These are phyloP conservation scores for Trypanosoma theileri DNA, from an alignment of 208 protist species.

Conservation along the genomic window DNA sequence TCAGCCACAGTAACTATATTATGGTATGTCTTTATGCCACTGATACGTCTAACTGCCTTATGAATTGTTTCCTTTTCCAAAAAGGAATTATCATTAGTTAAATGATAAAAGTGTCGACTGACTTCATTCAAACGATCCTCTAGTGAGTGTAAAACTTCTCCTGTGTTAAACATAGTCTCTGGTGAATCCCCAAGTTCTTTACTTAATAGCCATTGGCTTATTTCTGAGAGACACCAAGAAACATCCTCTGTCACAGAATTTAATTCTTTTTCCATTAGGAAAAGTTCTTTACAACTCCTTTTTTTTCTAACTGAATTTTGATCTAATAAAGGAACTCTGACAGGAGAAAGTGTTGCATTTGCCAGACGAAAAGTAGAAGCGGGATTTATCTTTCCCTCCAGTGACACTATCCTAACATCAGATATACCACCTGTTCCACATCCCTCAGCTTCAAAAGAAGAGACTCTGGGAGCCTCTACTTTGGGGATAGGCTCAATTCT, in stretches of 20 bases:
- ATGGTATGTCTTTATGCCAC: conserved; percentile 1
- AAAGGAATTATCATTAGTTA: not conserved
- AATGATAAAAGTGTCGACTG: not conserved
- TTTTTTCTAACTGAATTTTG: not conserved
- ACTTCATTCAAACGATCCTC: conserved; percentile 12
- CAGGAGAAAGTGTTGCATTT: not conserved
- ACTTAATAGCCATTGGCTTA: not conserved
- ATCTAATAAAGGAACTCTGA: conserved; percentile 3
- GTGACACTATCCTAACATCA: not conserved
- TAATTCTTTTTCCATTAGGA: conserved; percentile 15
- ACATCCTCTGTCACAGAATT: conserved; percentile 12
- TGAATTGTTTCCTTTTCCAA: conserved; percentile 9
- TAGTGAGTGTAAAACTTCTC: conserved; percentile 1
- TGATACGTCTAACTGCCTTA: not conserved
- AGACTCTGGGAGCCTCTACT: not conserved
- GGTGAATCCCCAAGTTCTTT: not conserved
- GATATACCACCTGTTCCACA: conserved; percentile 1
- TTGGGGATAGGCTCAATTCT: not conserved
- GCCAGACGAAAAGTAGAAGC: not conserved
- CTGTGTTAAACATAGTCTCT: not conserved
- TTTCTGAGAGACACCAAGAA: not conserved
- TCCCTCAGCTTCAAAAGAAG: conserved; percentile 15
- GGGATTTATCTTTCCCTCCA: not conserved
- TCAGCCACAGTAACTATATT: conserved; percentile 9
- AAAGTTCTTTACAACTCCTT: conserved; percentile 4